Evolutionary conservation across 768 basidiomycete genomes (phyloP).

Genomic region (Macrolepiota fuliginosa): DNA sequence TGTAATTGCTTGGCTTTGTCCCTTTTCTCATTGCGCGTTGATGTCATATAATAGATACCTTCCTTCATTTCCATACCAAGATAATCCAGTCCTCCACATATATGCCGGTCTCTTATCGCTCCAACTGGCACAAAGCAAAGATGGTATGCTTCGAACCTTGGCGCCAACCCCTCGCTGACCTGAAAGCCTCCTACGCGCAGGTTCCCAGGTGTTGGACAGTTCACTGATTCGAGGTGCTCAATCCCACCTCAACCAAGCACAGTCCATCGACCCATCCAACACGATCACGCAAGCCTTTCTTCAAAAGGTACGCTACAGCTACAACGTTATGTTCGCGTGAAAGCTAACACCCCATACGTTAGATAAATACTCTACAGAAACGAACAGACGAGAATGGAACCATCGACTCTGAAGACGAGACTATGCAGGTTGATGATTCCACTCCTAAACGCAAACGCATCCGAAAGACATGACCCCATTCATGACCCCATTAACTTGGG

Average conservation of each 20-base stretch:
- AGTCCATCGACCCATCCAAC: slow-evolving; percentile 56
- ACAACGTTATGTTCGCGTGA: neutral
- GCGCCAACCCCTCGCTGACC: neutral
- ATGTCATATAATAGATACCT: slow-evolving; percentile 56
- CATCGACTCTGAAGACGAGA: slow-evolving; percentile 20
- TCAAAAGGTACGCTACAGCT: slow-evolving; percentile 36
- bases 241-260: slow-evolving; percentile 64
- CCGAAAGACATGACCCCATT: slow-evolving; percentile 4
- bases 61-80: slow-evolving; percentile 84
- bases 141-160: slow-evolving; percentile 12
- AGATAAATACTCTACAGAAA: slow-evolving; percentile 8
- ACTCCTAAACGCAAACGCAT: slow-evolving; percentile 33
- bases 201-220: slow-evolving; percentile 24
- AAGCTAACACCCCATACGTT: neutral
- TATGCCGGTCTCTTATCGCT: slow-evolving; percentile 80
- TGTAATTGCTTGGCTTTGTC: slow-evolving; percentile 44
- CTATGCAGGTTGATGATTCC: slow-evolving; percentile 20
- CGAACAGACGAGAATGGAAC: slow-evolving; percentile 17
- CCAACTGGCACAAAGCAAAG: slow-evolving; percentile 48
- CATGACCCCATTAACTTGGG: neutral
- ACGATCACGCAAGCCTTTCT: slow-evolving; percentile 51
- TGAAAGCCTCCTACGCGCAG: neutral
- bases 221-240: slow-evolving; percentile 51
- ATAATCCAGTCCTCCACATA: slow-evolving; percentile 74
- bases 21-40: neutral